A percentile compares a stretch with the other conserved stretches of the same genome.
Conservation (phyloP, 192 early-diverging fungal species). For the Thoreauomyces humboldtii region DNA sequence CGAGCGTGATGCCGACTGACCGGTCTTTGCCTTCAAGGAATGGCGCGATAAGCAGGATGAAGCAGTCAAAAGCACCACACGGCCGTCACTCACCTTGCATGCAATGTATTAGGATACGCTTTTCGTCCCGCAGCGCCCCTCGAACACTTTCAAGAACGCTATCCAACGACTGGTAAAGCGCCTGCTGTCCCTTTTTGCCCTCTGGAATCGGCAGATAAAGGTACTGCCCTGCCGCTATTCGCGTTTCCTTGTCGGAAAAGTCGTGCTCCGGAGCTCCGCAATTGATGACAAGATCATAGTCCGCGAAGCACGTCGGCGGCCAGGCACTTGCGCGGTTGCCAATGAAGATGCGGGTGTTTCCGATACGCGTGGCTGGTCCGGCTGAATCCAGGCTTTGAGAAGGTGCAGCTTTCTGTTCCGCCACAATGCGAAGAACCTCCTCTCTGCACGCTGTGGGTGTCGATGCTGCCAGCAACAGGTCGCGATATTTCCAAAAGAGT, state of each 20-base stretch:
- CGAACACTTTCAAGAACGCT: slow-evolving; percentile 49
- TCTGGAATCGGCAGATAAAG: slow-evolving; percentile 77
- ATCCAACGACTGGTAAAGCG: slow-evolving; percentile 57
- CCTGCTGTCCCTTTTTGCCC: slow-evolving; percentile 82
- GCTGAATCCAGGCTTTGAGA: not conserved
- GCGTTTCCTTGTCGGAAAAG: slow-evolving; percentile 10
- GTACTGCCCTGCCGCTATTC: slow-evolving; percentile 37
- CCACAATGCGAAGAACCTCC: slow-evolving; percentile 35
- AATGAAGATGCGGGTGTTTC: slow-evolving; percentile 61
- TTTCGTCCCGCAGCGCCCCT: slow-evolving; percentile 27
- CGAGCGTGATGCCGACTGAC: slow-evolving; percentile 75
- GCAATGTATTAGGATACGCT: slow-evolving; percentile 72
- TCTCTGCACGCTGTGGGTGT: slow-evolving; percentile 36
- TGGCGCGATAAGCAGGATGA: no score
- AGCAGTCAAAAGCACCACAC: no score
- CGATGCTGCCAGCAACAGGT: slow-evolving; percentile 27
- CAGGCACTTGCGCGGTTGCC: slow-evolving; percentile 52
- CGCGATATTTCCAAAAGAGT: slow-evolving; percentile 63
- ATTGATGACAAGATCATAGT: slow-evolving; percentile 80
- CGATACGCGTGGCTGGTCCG: slow-evolving; percentile 35
- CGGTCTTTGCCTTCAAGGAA: slow-evolving; percentile 66
- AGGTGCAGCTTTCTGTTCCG: not conserved
- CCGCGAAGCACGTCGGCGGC: slow-evolving; percentile 53
- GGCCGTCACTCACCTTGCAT: slow-evolving; percentile 61
- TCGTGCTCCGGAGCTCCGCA: slow-evolving; percentile 65